phyloP scores from a whole-genome alignment of 352 stramenopile genomes.

The Globisporangium canariense region DNA sequence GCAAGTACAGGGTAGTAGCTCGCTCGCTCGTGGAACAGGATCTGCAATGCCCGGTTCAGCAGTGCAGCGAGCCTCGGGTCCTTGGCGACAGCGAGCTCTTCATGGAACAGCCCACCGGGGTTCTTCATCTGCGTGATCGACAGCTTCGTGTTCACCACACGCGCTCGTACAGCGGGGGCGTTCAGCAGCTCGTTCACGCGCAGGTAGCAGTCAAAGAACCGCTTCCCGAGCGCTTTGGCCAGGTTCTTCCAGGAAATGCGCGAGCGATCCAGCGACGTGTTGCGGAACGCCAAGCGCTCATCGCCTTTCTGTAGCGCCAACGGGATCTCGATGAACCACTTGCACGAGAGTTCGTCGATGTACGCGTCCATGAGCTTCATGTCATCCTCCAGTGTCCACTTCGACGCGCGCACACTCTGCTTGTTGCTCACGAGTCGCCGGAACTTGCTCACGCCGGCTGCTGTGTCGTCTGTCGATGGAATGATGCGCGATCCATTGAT shows the following conservation, averaged over 20 bases:
- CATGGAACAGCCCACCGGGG: constrained; percentile 60
- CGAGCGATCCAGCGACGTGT: constrained; percentile 44
- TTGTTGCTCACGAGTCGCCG: constrained; percentile 46
- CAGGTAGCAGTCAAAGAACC: constrained; percentile 60
- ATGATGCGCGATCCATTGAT: constrained; percentile 22
- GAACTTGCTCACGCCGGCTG: constrained; percentile 38
- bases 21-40: constrained; percentile 71
- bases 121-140: constrained; percentile 72
- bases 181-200: constrained; percentile 66
- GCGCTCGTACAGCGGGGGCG: constrained; percentile 57
- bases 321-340: constrained; percentile 80
- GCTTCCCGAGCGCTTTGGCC: constrained; percentile 53
- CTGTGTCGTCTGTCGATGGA: constrained; percentile 26
- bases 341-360: constrained; percentile 63
- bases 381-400: constrained; percentile 66
- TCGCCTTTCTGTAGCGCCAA: constrained; percentile 59
- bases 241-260: constrained; percentile 76
- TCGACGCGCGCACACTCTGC: constrained; percentile 47
- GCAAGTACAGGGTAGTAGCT: constrained; percentile 73
- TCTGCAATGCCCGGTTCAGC: constrained; percentile 69
- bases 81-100: constrained; percentile 50
- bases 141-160: constrained; percentile 52
- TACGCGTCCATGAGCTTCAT: constrained; percentile 67
- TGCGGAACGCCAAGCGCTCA: constrained; percentile 67
- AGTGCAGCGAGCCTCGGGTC: constrained; percentile 66